Evolutionary conservation across 805 yeast species (phyloP).

Genomic region (Pichia occidentalis): DNA sequence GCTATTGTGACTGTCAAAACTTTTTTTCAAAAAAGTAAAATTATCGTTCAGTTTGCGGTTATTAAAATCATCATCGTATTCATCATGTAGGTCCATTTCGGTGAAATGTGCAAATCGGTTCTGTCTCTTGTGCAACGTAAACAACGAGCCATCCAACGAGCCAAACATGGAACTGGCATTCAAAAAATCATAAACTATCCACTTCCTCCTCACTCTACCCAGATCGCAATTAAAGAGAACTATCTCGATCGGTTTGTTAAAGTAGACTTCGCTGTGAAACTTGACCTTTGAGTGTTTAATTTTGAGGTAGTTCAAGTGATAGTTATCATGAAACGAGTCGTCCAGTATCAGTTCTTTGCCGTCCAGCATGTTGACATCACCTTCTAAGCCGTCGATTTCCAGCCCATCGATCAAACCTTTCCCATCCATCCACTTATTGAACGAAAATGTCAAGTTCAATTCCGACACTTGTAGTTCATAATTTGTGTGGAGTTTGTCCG

Average conservation of each 20-base stretch:
- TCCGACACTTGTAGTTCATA: conserved; percentile 37
- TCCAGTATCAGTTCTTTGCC: conserved; percentile 15
- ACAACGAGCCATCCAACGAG: conserved; percentile 65
- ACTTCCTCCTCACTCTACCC: conserved; percentile 50
- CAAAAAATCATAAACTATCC: conserved; percentile 59
- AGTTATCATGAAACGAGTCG: conserved; percentile 25
- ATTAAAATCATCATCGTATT: conserved; percentile 4
- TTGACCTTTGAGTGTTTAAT: conserved; percentile 46
- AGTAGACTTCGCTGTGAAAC: conserved; percentile 20
- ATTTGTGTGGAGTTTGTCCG: conserved; percentile 15
- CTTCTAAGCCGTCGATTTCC: conserved; percentile 43
- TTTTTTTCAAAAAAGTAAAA: too few species aligned
- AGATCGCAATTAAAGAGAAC: conserved; percentile 61
- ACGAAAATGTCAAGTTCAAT: conserved; percentile 40
- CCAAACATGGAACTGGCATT: conserved; percentile 69
- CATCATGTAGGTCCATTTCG: conserved; percentile 23
- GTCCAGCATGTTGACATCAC: conserved; percentile 24
- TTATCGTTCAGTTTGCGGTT: conserved; percentile 3
- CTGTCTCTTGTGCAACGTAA: conserved; percentile 72
- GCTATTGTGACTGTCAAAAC: neutral
- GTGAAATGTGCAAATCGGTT: conserved; percentile 43
- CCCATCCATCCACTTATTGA: conserved; percentile 51
- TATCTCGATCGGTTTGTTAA: conserved; percentile 37
- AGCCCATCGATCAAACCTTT: conserved; percentile 44
- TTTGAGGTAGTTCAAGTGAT: conserved; percentile 36